Percentiles rank a stretch among this genome's conserved stretches.
Conservation (phyloP, 352 stramenopile species). For the Pythium guiyangense region DNA sequence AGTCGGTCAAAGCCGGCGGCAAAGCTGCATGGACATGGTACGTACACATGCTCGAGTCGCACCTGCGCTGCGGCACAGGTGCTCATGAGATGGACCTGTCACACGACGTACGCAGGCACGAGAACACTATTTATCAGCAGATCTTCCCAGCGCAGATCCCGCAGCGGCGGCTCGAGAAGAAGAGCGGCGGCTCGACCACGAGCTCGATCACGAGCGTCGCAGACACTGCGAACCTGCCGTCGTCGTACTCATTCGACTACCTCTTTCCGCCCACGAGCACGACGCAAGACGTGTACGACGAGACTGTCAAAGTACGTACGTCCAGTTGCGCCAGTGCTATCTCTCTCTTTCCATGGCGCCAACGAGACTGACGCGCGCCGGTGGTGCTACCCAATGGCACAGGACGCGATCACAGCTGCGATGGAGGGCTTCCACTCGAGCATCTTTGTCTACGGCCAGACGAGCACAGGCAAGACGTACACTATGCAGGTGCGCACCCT, state of each 20-base stretch:
- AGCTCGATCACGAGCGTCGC: slow-evolving; percentile 30
- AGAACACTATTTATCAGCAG: slow-evolving; percentile 88
- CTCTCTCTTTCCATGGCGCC: too few species aligned
- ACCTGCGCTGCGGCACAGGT: not conserved
- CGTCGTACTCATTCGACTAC: slow-evolving; percentile 85
- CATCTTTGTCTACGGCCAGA: slow-evolving; percentile 93
- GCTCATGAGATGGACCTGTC: not conserved
- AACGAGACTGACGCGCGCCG: not conserved
- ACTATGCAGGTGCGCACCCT: slow-evolving; percentile 73
- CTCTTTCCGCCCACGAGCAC: slow-evolving; percentile 67
- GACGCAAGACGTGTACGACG: slow-evolving; percentile 83
- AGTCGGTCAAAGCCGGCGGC: slow-evolving; percentile 57
- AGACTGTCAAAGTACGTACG: slow-evolving; percentile 53
- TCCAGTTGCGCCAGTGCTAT: not conserved
- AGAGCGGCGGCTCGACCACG: slow-evolving; percentile 24
- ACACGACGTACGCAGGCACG: slow-evolving; percentile 38
- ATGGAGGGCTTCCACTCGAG: slow-evolving; percentile 83
- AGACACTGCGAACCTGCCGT: slow-evolving; percentile 38
- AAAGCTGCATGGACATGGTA: slow-evolving; percentile 85
- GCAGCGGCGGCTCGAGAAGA: slow-evolving; percentile 24
- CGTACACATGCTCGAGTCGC: not conserved
- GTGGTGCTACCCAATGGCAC: not conserved
- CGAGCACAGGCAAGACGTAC: too few species aligned
- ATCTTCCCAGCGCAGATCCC: slow-evolving; percentile 70
- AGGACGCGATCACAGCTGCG: slow-evolving; percentile 64